Evolutionary conservation across 2,329 filamentous ascomycete species (phyloP), one percentile per base, ranked within the genome.

Genomic region (Cadophora sp.): DNA sequence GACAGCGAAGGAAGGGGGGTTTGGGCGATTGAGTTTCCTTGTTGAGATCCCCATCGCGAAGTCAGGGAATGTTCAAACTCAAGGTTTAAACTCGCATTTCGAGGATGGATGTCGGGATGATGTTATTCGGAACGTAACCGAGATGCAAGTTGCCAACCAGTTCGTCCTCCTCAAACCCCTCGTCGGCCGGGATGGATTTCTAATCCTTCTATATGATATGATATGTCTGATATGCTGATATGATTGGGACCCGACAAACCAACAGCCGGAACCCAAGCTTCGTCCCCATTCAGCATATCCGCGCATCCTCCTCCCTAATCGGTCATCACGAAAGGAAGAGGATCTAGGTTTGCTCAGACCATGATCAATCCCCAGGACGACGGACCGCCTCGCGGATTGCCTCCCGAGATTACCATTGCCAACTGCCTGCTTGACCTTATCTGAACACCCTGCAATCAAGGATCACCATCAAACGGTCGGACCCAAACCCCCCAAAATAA

Each of bases 381-480:
- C 62, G 62, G 61, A 47, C 51, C 62, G 51, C 36, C 47, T 62
- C 60, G 60, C 62, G 62, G 51, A 64, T 59, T n/a, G 14, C 27
- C 51, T 64, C 41, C 62, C 62, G 62, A 64, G 56, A 64, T 64
- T 45, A 41, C 9, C 55, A 64, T 64, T 45, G 41, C 9, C 55
- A 58, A 58, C 33, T 43, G 55, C 55, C 33, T 36, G 27, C 51
- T 30, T 41, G 24, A 24, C 16, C 41, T 56, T 58, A 53, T 47
- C 41, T 39, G 27, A 48, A 48, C 20, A 39, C 62, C 62, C 41
- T 64, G 62, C 27, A 64, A 59, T 58, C 62, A 41, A 50, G 60
- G 16, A 41, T 58, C 39, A 6, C 33, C 48, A 62, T 43, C 18
- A 39, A 53, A 51, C 47, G n/a, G 48, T 43, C 27, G 22, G 33